These are phyloP conservation scores for Penicillium robsamsonii DNA, from an alignment of 495 filamentous ascomycete species.

Conservation along the genomic window DNA sequence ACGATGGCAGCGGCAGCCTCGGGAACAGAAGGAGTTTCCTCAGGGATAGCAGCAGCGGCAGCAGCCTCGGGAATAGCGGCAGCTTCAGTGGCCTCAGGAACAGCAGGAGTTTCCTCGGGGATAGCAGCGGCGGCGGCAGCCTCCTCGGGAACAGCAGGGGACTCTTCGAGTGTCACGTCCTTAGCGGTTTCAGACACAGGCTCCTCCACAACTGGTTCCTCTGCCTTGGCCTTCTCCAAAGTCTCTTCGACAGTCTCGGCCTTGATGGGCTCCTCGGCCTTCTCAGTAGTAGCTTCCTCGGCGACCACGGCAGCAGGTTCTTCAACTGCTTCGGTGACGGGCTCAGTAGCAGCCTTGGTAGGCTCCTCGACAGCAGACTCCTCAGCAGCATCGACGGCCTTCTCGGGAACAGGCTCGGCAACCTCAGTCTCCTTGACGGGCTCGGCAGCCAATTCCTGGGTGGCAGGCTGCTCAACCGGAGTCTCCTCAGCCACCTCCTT, in stretches of 20 bases:
- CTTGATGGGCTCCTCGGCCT: neutral
- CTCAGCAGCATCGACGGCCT: neutral
- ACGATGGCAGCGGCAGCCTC: neutral
- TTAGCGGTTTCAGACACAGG: slow-evolving; percentile 11
- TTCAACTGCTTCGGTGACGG: slow-evolving; percentile 4
- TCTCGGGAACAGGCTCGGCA: neutral
- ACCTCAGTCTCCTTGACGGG: slow-evolving; percentile 3
- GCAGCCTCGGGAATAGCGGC: slow-evolving; percentile 7
- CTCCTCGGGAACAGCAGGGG: neutral
- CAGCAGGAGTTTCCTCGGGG: neutral
- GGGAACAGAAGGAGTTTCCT: neutral
- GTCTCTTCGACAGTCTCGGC: slow-evolving; percentile 3
- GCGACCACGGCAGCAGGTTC: slow-evolving; percentile 1
- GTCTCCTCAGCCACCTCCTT: slow-evolving; percentile 10
- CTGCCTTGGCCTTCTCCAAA: slow-evolving; percentile 8
- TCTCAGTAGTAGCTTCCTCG: slow-evolving; percentile 4
- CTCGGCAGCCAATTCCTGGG: slow-evolving; percentile 4
- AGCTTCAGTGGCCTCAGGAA: neutral
- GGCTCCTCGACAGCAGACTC: slow-evolving; percentile 3
- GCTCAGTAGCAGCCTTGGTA: neutral
- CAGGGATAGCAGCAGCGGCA: neutral
- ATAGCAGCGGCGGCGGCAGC: neutral
- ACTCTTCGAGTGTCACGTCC: slow-evolving; percentile 6
- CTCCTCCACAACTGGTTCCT: slow-evolving; percentile 16
- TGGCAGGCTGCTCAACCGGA: slow-evolving; percentile 7